Evolutionary conservation across 2,329 filamentous ascomycete genomes (phyloP).

Genomic region (Cladosporium austrohemisphaericum): DNA sequence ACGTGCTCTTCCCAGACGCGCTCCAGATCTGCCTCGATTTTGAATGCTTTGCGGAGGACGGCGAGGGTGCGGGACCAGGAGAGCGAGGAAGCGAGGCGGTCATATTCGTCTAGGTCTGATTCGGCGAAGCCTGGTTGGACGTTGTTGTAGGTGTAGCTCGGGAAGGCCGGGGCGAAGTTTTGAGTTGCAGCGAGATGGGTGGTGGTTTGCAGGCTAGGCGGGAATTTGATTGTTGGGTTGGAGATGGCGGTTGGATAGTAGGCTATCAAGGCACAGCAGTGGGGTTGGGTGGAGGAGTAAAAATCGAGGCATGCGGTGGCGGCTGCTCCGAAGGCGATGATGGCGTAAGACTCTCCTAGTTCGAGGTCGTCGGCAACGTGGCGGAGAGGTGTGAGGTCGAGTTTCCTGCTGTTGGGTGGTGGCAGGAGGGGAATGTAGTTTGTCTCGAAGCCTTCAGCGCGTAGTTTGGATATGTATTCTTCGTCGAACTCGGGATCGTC

Average conservation of each 20-base stretch:
- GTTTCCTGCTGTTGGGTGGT: conserved; percentile 30
- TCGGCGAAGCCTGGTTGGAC: conserved; percentile 42
- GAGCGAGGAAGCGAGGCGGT: conserved; percentile 39
- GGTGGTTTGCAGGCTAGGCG: conserved; percentile 30
- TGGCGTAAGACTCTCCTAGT: conserved; percentile 29
- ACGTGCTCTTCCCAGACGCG: conserved; percentile 36
- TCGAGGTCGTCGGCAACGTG: conserved; percentile 39
- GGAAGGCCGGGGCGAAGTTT: conserved; percentile 36
- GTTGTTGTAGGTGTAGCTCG: conserved; percentile 38
- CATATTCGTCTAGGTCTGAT: conserved; percentile 36
- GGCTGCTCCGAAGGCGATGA: conserved; percentile 40
- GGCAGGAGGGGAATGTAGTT: conserved; percentile 35
- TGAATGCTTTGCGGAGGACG: conserved; percentile 32
- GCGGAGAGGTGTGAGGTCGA: conserved; percentile 25
- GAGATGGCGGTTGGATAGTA: conserved; percentile 43
- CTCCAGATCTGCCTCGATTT: conserved; percentile 31
- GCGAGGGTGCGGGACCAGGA: conserved; percentile 42
- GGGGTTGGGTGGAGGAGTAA: conserved; percentile 39
- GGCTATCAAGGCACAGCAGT: conserved; percentile 38
- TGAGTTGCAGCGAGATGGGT: conserved; percentile 41
- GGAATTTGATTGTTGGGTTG: conserved; percentile 37
- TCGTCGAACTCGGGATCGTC: conserved; percentile 37
- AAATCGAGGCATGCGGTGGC: conserved; percentile 39
- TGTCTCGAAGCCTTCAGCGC: conserved; percentile 42
- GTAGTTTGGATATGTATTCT: conserved; percentile 37